Percentiles rank a stretch among this genome's conserved stretches.
Conservation (phyloP, 1,139 yeast genomes). For the Zygoascus meyerae region DNA sequence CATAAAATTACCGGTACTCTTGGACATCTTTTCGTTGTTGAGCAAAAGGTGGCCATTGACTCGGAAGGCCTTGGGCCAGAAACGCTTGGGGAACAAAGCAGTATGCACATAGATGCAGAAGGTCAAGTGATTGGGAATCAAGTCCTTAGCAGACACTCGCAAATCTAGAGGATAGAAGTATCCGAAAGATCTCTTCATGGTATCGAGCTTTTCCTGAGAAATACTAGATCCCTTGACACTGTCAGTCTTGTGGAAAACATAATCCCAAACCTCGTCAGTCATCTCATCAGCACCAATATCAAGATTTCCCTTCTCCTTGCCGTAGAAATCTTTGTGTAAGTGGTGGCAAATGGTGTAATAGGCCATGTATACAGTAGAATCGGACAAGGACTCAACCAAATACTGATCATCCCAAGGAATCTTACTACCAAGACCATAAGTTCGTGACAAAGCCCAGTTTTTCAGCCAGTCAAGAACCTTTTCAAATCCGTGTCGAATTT, state of each 20-base stretch:
- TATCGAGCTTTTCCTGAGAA: slow-evolving; percentile 60
- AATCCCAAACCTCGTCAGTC: slow-evolving; percentile 94
- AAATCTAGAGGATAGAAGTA: slow-evolving; percentile 92
- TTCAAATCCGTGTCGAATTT: slow-evolving; percentile 88
- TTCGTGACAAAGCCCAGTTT: slow-evolving; percentile 98
- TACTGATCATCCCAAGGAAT: slow-evolving; percentile 97
- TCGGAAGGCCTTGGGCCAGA: slow-evolving; percentile 94
- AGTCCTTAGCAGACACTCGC: slow-evolving; percentile 92
- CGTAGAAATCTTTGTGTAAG: slow-evolving; percentile 82
- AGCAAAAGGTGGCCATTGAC: slow-evolving; percentile 93
- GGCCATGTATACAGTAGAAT: slow-evolving; percentile 94
- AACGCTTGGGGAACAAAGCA: slow-evolving; percentile 81
- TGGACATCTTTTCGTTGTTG: slow-evolving; percentile 96
- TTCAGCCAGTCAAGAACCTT: slow-evolving; percentile 94
- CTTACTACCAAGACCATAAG: slow-evolving; percentile 91
- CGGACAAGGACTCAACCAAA: slow-evolving; percentile 91
- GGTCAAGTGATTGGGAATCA: slow-evolving; percentile 94
- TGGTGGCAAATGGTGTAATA: slow-evolving; percentile 88
- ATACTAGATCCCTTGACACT: slow-evolving; percentile 48
- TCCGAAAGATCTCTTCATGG: slow-evolving; percentile 87
- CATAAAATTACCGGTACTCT: slow-evolving; percentile 95
- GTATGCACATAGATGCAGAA: slow-evolving; percentile 91
- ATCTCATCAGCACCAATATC: slow-evolving; percentile 74
- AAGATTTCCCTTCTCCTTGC: slow-evolving; percentile 65
- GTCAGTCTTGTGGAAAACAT: slow-evolving; percentile 71